Evolutionary conservation across 768 basidiomycete species (phyloP), one percentile per base, ranked within the genome.

Genomic region (Lactifluus volemus): DNA sequence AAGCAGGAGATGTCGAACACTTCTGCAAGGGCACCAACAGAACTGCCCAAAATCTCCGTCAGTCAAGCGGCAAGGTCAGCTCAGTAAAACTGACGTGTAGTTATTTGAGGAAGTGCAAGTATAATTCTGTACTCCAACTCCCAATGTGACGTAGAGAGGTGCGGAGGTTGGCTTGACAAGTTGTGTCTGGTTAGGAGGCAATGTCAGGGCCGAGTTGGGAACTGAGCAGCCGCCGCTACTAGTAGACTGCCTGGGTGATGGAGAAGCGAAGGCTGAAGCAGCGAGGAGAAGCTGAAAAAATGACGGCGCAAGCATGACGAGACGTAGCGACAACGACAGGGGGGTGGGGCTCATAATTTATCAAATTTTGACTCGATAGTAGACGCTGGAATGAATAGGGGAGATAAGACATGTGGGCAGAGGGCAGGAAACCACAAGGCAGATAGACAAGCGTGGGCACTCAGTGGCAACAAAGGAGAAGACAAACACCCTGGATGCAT

Each of bases 1-100:
- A 65, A 45, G 19, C 53, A 49, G 15, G 63, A 53, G 3, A 65
- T 55, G 49, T 65, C 63, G 51, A 50, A 59, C 30, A 66, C 2
- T n/a, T 53, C 30, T 2, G 63, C 65, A 19, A 59, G 19, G 6
- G 65, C 65, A 45, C 65, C 65, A 14, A 29, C 15, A 48, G 36
- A 49, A 8, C 65, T 66, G 30, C 25, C n/a, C 5, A 45, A 11
- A 14, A 5, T 34, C 17, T 11, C 29, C 4, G 32, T 64, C 29
- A 58, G 32, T 15, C 4, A 11, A 2, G 10, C 7, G 21, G 11
- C 15, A 53, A 9, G 45, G 9, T 7, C 8, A 15, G 1, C 9
- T 11, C 1, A 15, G 8, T 30, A 25, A 4, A 11, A 53, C 63
- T 50, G 51, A 66, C 65, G 50, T 25, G 15, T 49, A 57, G 3